Evolutionary conservation across 2,329 filamentous ascomycete species (phyloP).

Genomic region (Penicillium glabrum): DNA sequence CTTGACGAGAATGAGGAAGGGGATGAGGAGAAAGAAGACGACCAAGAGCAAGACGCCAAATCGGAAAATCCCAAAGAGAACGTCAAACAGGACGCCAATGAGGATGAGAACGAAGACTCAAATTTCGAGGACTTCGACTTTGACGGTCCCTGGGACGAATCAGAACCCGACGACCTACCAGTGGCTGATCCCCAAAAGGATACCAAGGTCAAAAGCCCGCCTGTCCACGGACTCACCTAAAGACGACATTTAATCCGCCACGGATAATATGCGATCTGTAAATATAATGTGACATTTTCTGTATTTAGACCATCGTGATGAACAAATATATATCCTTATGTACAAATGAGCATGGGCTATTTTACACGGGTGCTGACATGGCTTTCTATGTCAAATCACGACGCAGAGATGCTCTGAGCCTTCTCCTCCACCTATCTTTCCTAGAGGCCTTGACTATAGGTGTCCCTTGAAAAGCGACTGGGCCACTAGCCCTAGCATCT

Average conservation of each 20-base stretch:
- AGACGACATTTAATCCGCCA: not conserved
- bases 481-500: no score
- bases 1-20: not conserved
- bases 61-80: not conserved
- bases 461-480: no score
- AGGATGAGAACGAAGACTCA: not conserved
- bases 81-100: not conserved
- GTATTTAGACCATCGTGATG: not conserved
- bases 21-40: not conserved
- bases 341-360: no score
- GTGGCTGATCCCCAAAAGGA: not conserved
- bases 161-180: not conserved
- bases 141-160: not conserved
- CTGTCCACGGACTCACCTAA: not conserved
- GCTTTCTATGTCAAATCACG: no score
- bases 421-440: no score
- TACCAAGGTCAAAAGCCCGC: not conserved
- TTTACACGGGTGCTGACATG: no score
- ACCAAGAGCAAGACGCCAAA: not conserved
- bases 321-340: conserved; percentile 16
- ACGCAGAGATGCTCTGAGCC: no score
- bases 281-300: not conserved
- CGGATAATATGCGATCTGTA: not conserved
- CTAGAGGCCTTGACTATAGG: no score
- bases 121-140: not conserved